Evolutionary conservation across 2,329 filamentous ascomycete species (phyloP).

Genomic region (Aureobasidium musti): DNA sequence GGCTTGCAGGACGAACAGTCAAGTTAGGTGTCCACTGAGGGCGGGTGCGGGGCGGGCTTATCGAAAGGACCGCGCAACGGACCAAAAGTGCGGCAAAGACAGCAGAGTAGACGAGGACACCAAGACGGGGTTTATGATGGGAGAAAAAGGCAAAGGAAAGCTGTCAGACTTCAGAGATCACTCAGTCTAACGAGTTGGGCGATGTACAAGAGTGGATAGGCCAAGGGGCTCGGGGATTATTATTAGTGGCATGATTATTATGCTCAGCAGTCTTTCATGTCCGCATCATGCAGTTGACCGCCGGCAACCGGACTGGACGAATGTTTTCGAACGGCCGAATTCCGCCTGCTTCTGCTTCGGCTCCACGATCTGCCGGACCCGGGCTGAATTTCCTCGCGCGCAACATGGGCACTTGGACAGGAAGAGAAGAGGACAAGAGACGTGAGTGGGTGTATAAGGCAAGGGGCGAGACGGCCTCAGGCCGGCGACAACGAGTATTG

Average conservation of each 20-base stretch:
- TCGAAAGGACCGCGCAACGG: conserved; percentile 7
- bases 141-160: not conserved
- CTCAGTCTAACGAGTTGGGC: not conserved
- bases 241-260: conserved; percentile 16
- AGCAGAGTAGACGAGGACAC: not conserved
- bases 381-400: not conserved
- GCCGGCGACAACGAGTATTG: not conserved
- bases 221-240: not conserved
- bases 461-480: not conserved
- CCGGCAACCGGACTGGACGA: not conserved
- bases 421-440: not conserved
- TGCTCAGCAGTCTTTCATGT: conserved; percentile 17
- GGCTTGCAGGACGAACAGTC: not conserved
- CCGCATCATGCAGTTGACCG: conserved; percentile 24
- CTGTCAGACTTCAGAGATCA: not conserved
- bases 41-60: conserved; percentile 22
- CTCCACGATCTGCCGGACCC: conserved; percentile 6
- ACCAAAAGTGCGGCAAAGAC: not conserved
- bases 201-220: not conserved
- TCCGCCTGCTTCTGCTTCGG: conserved; percentile 12
- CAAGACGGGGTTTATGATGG: not conserved
- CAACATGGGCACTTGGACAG: not conserved
- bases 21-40: conserved; percentile 18
- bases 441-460: too few species aligned
- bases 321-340: not conserved